These are phyloP conservation scores for Piloderma croceum DNA, from an alignment of 768 basidiomycete species.

Conservation along the genomic window DNA sequence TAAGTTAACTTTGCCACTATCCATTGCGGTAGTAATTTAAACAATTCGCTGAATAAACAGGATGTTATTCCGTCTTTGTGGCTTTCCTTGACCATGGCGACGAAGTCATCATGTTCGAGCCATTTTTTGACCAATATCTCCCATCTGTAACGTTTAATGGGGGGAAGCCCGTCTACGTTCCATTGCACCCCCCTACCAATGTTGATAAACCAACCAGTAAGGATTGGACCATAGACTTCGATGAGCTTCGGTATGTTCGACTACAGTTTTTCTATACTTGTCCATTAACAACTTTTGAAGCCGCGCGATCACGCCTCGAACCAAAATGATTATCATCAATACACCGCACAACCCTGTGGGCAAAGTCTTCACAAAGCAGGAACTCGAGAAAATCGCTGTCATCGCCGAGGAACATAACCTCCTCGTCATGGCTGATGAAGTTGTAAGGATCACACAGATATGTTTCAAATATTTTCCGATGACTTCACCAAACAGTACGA, in stretches of 20 bases:
- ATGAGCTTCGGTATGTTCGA: conserved; percentile 67
- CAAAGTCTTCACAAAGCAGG: conserved; percentile 83
- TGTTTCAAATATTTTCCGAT: not conserved
- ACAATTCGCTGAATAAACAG: conserved; percentile 32
- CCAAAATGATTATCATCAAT: conserved; percentile 94
- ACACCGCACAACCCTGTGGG: conserved; percentile 99
- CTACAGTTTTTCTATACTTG: too few species aligned
- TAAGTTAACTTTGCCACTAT: conserved; percentile 22
- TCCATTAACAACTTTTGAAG: conserved; percentile 31
- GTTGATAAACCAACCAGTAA: conserved; percentile 47
- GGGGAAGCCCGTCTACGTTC: conserved; percentile 89
- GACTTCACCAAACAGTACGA: conserved; percentile 64
- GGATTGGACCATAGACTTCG: conserved; percentile 89
- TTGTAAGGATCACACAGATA: conserved; percentile 47
- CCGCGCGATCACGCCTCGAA: conserved; percentile 76
- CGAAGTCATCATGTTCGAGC: conserved; percentile 98
- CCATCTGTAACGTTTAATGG: conserved; percentile 92
- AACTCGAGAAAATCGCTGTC: conserved; percentile 80
- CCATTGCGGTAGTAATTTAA: too few species aligned
- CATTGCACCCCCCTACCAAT: conserved; percentile 67
- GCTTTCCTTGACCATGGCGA: conserved; percentile 91
- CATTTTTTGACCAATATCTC: conserved; percentile 95
- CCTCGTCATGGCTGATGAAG: conserved; percentile 93
- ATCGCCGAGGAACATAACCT: conserved; percentile 91
- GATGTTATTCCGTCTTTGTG: conserved; percentile 88